These are phyloP conservation scores for Moniliella sp. DNA, from an alignment of 1,284 basidiomycete species.

Conservation along the genomic window DNA sequence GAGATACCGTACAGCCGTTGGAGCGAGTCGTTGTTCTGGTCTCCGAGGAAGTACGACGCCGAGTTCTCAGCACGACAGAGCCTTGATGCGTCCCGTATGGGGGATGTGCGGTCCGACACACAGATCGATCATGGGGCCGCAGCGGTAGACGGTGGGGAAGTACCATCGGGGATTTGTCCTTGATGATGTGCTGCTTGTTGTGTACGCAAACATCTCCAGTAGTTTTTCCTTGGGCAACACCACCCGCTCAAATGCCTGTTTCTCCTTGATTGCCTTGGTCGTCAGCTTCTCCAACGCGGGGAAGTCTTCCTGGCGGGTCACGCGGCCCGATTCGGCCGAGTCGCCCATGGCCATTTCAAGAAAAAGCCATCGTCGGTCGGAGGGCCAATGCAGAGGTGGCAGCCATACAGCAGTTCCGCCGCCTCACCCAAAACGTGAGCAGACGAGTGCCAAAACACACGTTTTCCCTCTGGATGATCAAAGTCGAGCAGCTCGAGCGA, in stretches of 20 bases:
- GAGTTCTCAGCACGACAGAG: conserved; percentile 47
- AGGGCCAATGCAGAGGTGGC: conserved; percentile 87
- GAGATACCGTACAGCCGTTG: conserved; percentile 96
- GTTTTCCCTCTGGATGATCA: conserved; percentile 64
- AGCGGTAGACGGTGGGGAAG: conserved; percentile 90
- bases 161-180: conserved; percentile 88
- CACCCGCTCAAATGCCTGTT: conserved; percentile 85
- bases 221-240: conserved; percentile 80
- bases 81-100: conserved; percentile 91
- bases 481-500: conserved; percentile 76
- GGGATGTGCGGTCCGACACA: conserved; percentile 93
- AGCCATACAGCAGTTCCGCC: conserved; percentile 84
- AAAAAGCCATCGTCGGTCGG: conserved; percentile 97
- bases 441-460: conserved; percentile 96
- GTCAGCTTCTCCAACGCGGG: conserved; percentile 67
- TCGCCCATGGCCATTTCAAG: conserved; percentile 57
- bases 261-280: conserved; percentile 76
- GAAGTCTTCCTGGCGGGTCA: conserved; percentile 48
- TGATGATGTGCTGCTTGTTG: conserved; percentile 89
- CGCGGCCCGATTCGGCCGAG: conserved; percentile 24
- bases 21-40: conserved; percentile 75
- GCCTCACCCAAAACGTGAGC: conserved; percentile 95
- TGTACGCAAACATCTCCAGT: conserved; percentile 95
- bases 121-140: conserved; percentile 92
- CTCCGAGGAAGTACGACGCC: conserved; percentile 91